Percentiles rank a stretch among this genome's conserved stretches.
Evolutionary conservation across 805 yeast genomes (phyloP).

Genomic region (Diddensiella caesifluorescens): DNA sequence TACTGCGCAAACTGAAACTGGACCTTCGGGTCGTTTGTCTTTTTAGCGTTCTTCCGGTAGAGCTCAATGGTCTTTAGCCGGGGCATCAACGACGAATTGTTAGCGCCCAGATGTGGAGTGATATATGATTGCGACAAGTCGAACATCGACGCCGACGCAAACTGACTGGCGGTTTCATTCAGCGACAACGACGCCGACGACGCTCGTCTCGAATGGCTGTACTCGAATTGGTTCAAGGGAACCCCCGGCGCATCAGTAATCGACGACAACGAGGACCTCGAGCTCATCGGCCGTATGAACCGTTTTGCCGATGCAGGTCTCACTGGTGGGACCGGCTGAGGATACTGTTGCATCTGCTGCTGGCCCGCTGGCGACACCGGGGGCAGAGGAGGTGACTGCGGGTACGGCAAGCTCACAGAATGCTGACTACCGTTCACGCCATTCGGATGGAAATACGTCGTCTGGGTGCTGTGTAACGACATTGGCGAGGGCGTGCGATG

Average conservation of each 20-base stretch:
- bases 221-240: background rate
- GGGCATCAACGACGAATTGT: conserved; percentile 47
- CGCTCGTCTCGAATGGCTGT: conserved; percentile 10
- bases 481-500: conserved; percentile 3
- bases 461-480: conserved; percentile 3
- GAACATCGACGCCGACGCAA: conserved; percentile 24
- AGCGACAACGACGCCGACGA: conserved; percentile 17
- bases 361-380: background rate
- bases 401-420: background rate
- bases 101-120: conserved; percentile 24
- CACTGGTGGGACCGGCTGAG: conserved; percentile 5
- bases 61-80: conserved; percentile 79
- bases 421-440: background rate
- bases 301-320: conserved; percentile 2
- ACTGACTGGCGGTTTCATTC: conserved; percentile 17
- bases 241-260: conserved; percentile 1
- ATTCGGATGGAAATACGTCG: conserved; percentile 2
- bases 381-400: background rate
- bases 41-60: conserved; percentile 80
- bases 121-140: conserved; percentile 26
- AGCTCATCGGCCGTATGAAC: conserved; percentile 5
- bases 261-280: conserved; percentile 10
- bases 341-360: background rate
- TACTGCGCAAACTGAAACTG: conserved; percentile 88
- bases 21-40: conserved; percentile 78